phyloP scores from a whole-genome alignment of 2,329 filamentous ascomycete genomes.

The Diaporthe velutina region DNA sequence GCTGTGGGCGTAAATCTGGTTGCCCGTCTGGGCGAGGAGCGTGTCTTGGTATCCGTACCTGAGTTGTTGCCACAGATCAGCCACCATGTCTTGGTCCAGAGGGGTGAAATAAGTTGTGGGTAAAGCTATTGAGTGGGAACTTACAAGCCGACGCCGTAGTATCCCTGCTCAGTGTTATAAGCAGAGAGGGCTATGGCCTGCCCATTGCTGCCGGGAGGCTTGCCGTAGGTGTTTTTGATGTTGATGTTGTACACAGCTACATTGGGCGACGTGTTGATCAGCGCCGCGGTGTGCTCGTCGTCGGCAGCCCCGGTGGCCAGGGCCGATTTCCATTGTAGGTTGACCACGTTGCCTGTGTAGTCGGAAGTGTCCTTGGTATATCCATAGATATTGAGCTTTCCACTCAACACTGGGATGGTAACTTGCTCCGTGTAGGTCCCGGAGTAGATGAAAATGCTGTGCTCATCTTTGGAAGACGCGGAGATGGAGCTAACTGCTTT shows the following conservation, averaged over 20 bases:
- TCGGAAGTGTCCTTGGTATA: constrained; percentile 60
- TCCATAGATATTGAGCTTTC: constrained; percentile 66
- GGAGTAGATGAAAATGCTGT: constrained; percentile 43
- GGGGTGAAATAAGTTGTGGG: no score
- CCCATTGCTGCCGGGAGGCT: constrained; percentile 49
- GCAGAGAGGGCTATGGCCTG: constrained; percentile 68
- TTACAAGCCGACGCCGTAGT: constrained; percentile 65
- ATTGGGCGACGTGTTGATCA: constrained; percentile 58
- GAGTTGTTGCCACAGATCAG: neutral
- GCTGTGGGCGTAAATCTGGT: constrained; percentile 66
- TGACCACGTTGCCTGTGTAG: constrained; percentile 62
- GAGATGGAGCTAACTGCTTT: constrained; percentile 37
- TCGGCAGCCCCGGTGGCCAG: constrained; percentile 34
- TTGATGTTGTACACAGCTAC: constrained; percentile 70
- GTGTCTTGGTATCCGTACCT: constrained; percentile 69
- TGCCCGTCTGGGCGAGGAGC: constrained; percentile 61
- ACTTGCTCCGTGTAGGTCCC: constrained; percentile 72
- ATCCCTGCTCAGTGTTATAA: constrained; percentile 63
- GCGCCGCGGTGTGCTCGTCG: constrained; percentile 54
- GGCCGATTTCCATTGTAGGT: constrained; percentile 32
- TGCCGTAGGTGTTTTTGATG: constrained; percentile 61
- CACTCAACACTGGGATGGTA: constrained; percentile 60
- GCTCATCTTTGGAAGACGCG: constrained; percentile 30
- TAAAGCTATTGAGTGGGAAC: no score
- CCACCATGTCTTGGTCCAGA: no score